phyloP scores from a whole-genome alignment of 257 asterid species.

The Anisodus tanguticus region DNA sequence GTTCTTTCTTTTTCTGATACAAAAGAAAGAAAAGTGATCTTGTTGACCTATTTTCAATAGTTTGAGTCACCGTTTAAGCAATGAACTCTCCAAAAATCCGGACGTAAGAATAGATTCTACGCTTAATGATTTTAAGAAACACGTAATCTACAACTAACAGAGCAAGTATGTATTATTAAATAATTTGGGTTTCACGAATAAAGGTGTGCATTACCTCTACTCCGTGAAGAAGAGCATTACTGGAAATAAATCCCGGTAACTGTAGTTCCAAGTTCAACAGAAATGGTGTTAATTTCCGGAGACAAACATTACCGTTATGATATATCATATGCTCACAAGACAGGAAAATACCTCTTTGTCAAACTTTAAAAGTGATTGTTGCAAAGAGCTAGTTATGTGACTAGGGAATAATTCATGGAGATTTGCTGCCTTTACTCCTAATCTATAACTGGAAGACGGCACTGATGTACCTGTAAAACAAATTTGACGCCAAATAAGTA shows the following conservation, averaged over 20 bases:
- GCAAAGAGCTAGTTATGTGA: conserved; percentile 74
- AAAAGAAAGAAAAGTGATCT: neutral
- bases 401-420: conserved; percentile 79
- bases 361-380: conserved; percentile 67
- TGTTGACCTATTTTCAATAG: neutral
- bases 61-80: neutral
- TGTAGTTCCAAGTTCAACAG: conserved; percentile 41
- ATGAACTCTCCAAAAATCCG: neutral
- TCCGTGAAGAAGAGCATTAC: conserved; percentile 83
- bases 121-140: neutral
- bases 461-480: conserved; percentile 57
- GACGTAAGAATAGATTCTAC: neutral
- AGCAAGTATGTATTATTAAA: neutral
- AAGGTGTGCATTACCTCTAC: conserved; percentile 32
- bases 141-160: neutral
- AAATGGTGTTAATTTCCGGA: neutral
- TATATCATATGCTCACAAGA: neutral
- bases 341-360: conserved; percentile 66
- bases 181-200: neutral
- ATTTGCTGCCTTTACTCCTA: conserved; percentile 83
- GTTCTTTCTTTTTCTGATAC: neutral
- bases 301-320: neutral
- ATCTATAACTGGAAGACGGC: conserved; percentile 89
- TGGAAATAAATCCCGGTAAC: conserved; percentile 83
- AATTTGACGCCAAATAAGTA: conserved; percentile 35